Conservation (phyloP, 1,139 yeast genomes). For the Yamadazyma conglobata region DNA sequence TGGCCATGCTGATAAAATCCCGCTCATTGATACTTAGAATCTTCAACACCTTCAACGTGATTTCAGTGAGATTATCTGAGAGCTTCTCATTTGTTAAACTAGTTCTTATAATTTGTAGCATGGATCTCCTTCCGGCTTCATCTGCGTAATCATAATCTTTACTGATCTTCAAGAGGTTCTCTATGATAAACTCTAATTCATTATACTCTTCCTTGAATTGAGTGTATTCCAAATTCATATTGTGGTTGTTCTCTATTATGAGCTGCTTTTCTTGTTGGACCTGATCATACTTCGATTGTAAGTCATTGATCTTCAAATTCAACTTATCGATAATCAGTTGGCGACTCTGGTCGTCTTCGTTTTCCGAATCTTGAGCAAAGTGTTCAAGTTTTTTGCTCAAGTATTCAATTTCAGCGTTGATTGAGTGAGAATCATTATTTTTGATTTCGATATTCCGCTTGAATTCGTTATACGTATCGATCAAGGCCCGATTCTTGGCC, state of each 20-base stretch:
- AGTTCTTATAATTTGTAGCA: slow-evolving; percentile 69
- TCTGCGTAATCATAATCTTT: slow-evolving; percentile 82
- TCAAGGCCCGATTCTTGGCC: slow-evolving; percentile 26
- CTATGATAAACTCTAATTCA: slow-evolving; percentile 71
- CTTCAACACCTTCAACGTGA: slow-evolving; percentile 62
- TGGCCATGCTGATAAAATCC: slow-evolving; percentile 79
- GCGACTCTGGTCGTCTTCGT: slow-evolving; percentile 5
- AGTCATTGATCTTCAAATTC: slow-evolving; percentile 6
- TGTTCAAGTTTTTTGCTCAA: slow-evolving; percentile 3
- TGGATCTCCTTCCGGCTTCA: slow-evolving; percentile 84
- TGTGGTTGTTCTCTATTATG: slow-evolving; percentile 5
- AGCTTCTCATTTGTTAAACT: slow-evolving; percentile 55
- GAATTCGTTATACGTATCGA: slow-evolving; percentile 16
- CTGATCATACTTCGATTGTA: slow-evolving; percentile 5
- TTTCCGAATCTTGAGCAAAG: slow-evolving; percentile 9
- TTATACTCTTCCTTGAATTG: slow-evolving; percentile 33
- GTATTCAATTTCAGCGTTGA: slow-evolving; percentile 5
- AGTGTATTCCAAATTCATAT: slow-evolving; percentile 21
- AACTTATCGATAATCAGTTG: slow-evolving; percentile 6
- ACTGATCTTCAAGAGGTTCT: slow-evolving; percentile 68
- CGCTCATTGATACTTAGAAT: slow-evolving; percentile 74
- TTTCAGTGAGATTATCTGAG: slow-evolving; percentile 50
- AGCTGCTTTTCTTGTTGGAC: slow-evolving; percentile 7
- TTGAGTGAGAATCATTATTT: slow-evolving; percentile 5
- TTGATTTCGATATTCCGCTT: slow-evolving; percentile 8